Base-by-base conservation (phyloP, 345 rosid species). In the Pistacia integerrima region DNA sequence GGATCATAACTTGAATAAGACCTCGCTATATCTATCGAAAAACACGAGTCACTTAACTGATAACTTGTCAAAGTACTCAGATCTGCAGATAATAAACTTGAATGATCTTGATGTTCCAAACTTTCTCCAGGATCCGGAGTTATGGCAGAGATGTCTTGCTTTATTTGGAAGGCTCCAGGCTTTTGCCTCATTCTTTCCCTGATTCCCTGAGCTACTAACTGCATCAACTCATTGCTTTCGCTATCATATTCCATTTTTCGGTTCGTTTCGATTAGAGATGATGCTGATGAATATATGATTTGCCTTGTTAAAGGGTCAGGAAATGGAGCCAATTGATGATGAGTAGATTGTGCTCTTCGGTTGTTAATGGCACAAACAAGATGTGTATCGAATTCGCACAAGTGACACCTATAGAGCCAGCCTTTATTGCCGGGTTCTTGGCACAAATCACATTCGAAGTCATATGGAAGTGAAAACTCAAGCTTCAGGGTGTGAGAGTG, bases 351-450 rank as follows among this genome's bases (percentile, higher is more conserved):
- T 25, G 74, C 28, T 4, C 12, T 80, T 33, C 70, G 78, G 64
- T 81, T 64, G 36, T 55, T 67, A 49, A 85, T 66, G 25, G 88
- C 89, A 65, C 92, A 85, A 49, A 75, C 64, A 64, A 82, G 82
- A 76, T 90, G 90, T 3, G 88, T 55, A 59, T 90, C 86, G 35
- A 87, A 90, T 61, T 85, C 92, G 67, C 90, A 90, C 64, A 69
- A 76, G 10, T 69, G 76, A 67, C 94, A 90, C 38, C 88, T 74
- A 68, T 88, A 88, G 1, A 88, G 80, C 93, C 91, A 88, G 2
- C 84, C 88, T 14, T 75, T 75, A 35, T 58, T 74, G 66, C 82
- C 64, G 10, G 84, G 77, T 36, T 74, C 77, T 18, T 57, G 48
- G 78, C 94, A 90, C 33, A 83, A 36, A 73, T 85, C 89, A 68